Evolutionary conservation across 2,329 filamentous ascomycete species (phyloP).

Genomic region (Alternaria arborescens): DNA sequence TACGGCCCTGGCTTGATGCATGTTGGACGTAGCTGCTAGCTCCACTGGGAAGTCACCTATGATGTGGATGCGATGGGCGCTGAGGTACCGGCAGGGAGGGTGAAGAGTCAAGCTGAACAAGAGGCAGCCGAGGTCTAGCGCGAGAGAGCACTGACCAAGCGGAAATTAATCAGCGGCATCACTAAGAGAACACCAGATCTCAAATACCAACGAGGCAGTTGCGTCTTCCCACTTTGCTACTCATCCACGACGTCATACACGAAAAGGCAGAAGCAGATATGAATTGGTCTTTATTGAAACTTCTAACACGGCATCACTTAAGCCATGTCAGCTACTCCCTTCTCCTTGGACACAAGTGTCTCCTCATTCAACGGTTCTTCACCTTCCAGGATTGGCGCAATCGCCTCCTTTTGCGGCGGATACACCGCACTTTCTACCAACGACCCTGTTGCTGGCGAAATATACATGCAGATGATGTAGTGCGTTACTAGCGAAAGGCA

Average conservation of each 20-base stretch:
- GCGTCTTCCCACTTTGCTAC: no score
- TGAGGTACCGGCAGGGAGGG: neutral
- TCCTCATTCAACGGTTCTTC: conserved; percentile 33
- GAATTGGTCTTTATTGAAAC: neutral
- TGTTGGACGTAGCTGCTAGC: neutral
- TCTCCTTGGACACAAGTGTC: conserved; percentile 34
- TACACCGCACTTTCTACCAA: conserved; percentile 51
- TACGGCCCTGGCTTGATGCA: neutral
- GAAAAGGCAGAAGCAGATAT: neutral
- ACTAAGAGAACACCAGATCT: conserved; percentile 22
- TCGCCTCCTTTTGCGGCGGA: conserved; percentile 46
- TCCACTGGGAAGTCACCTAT: neutral
- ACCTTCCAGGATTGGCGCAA: conserved; percentile 28
- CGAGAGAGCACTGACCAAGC: conserved; percentile 24
- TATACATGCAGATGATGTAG: conserved; percentile 52
- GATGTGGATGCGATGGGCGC: neutral
- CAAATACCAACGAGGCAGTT: no score
- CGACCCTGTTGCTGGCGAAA: conserved; percentile 47
- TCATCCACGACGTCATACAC: neutral
- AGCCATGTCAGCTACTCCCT: conserved; percentile 32
- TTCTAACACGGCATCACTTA: neutral
- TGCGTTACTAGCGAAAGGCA: conserved; percentile 46
- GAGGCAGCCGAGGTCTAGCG: conserved; percentile 16
- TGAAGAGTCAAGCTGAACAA: neutral
- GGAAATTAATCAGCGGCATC: conserved; percentile 34